Percentiles rank a stretch among this genome's conserved stretches.
Evolutionary conservation across 257 asterid genomes (phyloP).

Genomic region (Penstemon barbatus): DNA sequence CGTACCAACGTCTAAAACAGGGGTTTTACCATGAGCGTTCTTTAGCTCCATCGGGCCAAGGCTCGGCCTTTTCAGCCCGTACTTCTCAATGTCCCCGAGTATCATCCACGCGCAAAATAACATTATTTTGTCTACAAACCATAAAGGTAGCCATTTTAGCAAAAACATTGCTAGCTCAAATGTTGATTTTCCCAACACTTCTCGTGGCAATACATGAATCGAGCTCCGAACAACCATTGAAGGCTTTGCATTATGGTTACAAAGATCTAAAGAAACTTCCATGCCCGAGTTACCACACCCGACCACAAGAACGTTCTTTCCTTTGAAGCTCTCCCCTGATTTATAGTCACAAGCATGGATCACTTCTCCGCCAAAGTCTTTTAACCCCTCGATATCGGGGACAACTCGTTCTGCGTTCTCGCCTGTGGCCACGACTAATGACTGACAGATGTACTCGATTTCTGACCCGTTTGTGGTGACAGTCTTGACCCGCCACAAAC

Average conservation of each 20-base stretch:
- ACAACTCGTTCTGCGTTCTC: slow-evolving; percentile 74
- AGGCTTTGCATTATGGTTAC: slow-evolving; percentile 75
- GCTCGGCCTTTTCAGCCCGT: slow-evolving; percentile 63
- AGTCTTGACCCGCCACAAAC: slow-evolving; percentile 68
- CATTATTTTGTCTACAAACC: slow-evolving; percentile 77
- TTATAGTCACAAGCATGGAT: slow-evolving; percentile 78
- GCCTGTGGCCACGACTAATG: slow-evolving; percentile 88
- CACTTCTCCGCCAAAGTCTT: slow-evolving; percentile 65
- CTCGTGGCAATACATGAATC: slow-evolving; percentile 88
- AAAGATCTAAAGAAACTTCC: slow-evolving; percentile 97
- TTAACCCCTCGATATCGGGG: slow-evolving; percentile 74
- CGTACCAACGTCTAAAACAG: slow-evolving; percentile 84
- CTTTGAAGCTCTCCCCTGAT: slow-evolving; percentile 62
- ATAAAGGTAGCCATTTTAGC: slow-evolving; percentile 79
- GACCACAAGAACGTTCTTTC: slow-evolving; percentile 80
- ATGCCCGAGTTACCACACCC: slow-evolving; percentile 94
- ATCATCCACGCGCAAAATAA: slow-evolving; percentile 66
- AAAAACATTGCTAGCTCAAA: slow-evolving; percentile 64
- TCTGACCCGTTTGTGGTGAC: slow-evolving; percentile 36
- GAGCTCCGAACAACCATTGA: slow-evolving; percentile 83
- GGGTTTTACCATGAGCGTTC: slow-evolving; percentile 70
- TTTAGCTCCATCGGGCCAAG: slow-evolving; percentile 74
- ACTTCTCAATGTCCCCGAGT: slow-evolving; percentile 63
- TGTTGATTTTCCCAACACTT: slow-evolving; percentile 69
- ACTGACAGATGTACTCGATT: slow-evolving; percentile 84